These are phyloP conservation scores for Saturnispora serradocipensis DNA, from an alignment of 805 yeast genomes.

Conservation along the genomic window DNA sequence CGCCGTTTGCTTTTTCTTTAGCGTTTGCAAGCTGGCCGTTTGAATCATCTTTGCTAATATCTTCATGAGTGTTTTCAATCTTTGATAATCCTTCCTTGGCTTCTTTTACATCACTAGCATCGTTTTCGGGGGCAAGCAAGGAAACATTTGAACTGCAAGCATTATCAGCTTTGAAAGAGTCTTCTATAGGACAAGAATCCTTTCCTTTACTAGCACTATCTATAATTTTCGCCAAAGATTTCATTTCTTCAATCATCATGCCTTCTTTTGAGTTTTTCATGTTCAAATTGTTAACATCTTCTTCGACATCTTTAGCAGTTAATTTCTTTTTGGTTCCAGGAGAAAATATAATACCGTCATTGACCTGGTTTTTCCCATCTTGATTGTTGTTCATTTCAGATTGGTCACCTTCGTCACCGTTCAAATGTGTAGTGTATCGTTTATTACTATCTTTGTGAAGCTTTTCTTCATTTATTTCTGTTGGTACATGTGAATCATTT, in stretches of 20 bases:
- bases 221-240: too few species aligned
- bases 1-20: neutral
- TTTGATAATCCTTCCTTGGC: neutral
- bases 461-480: neutral
- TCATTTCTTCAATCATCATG: neutral
- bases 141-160: neutral
- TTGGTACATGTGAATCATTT: neutral
- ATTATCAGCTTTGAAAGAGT: too few species aligned
- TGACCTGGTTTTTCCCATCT: neutral
- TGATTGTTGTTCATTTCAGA: neutral
- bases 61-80: neutral
- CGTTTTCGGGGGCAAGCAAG: neutral
- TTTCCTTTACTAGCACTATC: too few species aligned
- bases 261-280: neutral
- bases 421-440: neutral
- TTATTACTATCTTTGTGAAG: neutral
- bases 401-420: neutral
- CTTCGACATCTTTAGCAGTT: neutral
- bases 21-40: neutral
- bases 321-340: too few species aligned
- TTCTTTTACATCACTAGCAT: too few species aligned
- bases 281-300: neutral
- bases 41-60: neutral
- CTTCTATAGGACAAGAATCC: neutral
- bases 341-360: neutral